Conservation (phyloP, 306 rosid genomes). For the Gastrolobium villosum region DNA sequence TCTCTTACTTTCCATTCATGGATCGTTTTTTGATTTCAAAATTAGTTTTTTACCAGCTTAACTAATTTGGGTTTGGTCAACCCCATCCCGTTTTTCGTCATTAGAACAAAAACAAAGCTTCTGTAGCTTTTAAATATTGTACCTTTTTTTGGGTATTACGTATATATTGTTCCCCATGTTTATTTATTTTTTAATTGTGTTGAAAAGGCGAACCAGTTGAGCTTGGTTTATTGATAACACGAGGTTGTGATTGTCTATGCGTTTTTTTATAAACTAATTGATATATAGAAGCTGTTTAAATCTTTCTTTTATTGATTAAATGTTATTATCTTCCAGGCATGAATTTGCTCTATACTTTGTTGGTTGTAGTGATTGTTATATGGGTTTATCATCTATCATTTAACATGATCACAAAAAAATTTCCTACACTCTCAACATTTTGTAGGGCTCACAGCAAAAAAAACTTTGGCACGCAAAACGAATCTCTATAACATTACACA, state of each 20-base stretch:
- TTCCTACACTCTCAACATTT: too few species aligned
- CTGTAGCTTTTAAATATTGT: conserved; percentile 10
- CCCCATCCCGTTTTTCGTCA: conserved; percentile 34
- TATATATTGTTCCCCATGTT: too few species aligned
- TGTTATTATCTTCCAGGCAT: background rate
- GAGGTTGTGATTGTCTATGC: background rate
- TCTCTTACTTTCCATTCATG: conserved; percentile 25
- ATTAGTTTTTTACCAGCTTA: conserved; percentile 22
- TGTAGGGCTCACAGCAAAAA: too few species aligned
- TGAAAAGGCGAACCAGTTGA: background rate
- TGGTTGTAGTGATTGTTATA: too few species aligned
- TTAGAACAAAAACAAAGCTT: background rate
- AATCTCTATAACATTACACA: too few species aligned
- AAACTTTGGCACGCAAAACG: too few species aligned
- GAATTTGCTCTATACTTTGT: background rate
- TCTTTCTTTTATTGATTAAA: background rate
- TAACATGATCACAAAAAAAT: too few species aligned
- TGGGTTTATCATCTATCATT: too few species aligned
- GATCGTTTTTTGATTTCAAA: conserved; percentile 19
- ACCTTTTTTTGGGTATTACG: too few species aligned
- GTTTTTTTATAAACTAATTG: background rate
- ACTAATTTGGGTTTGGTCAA: conserved; percentile 39
- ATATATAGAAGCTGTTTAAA: background rate
- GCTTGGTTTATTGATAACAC: conserved; percentile 3
- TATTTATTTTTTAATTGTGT: background rate